Evolutionary conservation across 2,329 filamentous ascomycete species (phyloP), one percentile per base, ranked within the genome.

Genomic region (Chrysosporium queenslandicum): DNA sequence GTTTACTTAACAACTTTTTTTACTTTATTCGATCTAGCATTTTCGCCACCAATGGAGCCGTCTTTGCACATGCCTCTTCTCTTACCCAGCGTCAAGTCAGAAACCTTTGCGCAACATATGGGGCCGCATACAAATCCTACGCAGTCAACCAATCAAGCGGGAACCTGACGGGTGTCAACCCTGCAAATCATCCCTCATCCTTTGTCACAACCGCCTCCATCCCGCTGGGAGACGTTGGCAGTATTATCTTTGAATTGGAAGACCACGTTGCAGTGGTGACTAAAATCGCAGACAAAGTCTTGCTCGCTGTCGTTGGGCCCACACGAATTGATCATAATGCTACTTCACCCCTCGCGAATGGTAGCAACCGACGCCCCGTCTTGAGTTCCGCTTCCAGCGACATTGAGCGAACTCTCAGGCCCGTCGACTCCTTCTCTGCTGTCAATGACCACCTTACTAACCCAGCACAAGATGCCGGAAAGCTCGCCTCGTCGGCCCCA

Each of bases 211-310:
- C 68, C 3, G 66, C 68, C 6, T 71, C 69, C 8, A 59, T 70
- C 50, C 55, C 69, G 2, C 58, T 71, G 12, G 69, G 68, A 14
- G 66, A 71, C 47, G 68, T 71, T n/a, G 68, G 69, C 16, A 70
- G 69, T 2, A 71, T 71, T 40, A 66, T 71, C 41, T 71, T 71
- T 36, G 68, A 71, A 52, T 64, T 68, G 3, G 67, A 71, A 34
- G 65, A 68, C 47, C 16, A 52, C 30, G 68, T 71, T 20, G 68
- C 69, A 2, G 66, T 71, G 6, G 67, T 71, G 20, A 71, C 69
- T 27, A 63, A 62, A 18, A 66, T 71, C 47, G 69, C 68, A 27
- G 68, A 71, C 50, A 71, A 70, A 53, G 67, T 71, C 14, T 67
- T 71, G 16, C 62, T 71, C 16, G 69, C 69, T 4, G 68, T 67